phyloP scores from a whole-genome alignment of 176 grass and related monocot species.

The Calamus simplicifolius region DNA sequence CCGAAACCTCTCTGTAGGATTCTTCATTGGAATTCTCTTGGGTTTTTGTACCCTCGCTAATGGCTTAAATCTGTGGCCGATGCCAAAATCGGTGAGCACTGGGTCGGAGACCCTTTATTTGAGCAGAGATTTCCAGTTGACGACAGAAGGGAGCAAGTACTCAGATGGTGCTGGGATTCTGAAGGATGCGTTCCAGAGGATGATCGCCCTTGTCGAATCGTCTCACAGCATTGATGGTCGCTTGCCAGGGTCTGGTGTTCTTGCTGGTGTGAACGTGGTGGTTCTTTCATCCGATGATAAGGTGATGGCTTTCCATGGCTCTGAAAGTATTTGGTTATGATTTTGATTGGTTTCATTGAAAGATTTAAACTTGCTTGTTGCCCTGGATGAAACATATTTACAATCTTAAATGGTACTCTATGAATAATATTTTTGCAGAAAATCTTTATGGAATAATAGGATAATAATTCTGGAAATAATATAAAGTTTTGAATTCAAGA shows the following conservation, averaged over 20 bases:
- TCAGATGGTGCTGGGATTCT: conserved; percentile 52
- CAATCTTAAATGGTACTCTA: too few species aligned
- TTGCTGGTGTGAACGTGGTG: conserved; percentile 48
- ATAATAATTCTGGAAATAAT: too few species aligned
- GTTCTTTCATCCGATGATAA: conserved; percentile 48
- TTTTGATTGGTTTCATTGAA: too few species aligned
- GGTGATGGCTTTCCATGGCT: conserved; percentile 35
- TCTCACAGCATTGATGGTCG: conserved; percentile 36
- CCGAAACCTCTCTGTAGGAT: conserved; percentile 17
- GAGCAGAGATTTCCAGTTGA: conserved; percentile 56
- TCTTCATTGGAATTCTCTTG: conserved; percentile 38
- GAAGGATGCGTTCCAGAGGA: conserved; percentile 79
- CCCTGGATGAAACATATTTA: too few species aligned
- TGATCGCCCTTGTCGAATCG: conserved; percentile 41
- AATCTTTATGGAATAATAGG: too few species aligned
- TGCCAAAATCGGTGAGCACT: conserved; percentile 49
- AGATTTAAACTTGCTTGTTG: too few species aligned
- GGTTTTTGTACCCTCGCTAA: conserved; percentile 32
- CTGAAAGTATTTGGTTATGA: too few species aligned
- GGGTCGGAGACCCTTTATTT: conserved; percentile 56
- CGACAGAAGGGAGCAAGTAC: conserved; percentile 51
- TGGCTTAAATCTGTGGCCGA: conserved; percentile 70
- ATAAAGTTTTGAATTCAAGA: too few species aligned
- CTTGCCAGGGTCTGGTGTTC: conserved; percentile 24
- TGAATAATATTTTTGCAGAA: too few species aligned